Evolutionary conservation across 2,329 filamentous ascomycete species (phyloP), one percentile per base, ranked within the genome.

Genomic region (Penicillium sp.): DNA sequence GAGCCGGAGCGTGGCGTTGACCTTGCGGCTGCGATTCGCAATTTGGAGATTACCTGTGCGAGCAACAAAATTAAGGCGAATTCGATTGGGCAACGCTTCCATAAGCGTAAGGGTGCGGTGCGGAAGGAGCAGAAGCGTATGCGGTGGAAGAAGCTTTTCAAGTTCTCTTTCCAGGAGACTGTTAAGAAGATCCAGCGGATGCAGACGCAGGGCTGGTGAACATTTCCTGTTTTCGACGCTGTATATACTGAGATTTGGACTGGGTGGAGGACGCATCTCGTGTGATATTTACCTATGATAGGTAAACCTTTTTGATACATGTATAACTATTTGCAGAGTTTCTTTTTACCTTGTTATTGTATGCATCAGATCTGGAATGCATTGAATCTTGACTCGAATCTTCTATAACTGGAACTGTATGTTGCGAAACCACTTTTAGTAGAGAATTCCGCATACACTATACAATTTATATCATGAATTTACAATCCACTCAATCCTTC

Each of bases 171-270:
- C 58, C 53, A 69, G 49, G 59, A 67, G 36, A 76, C 75, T 49
- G 71, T 76, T 53, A 58, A 49, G 34, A 70, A 70, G 62, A 74
- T 78, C 49, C 62, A 75, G 59, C 68, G 67, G 46, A 75, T 78
- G 74, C 71, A 71, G 57, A 66, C 65, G 17, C 76, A 78, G 65
- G 76, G 76, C 10, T 78, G 76, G 76, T 78, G 68, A 50, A 37
- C 29, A 20, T 21, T 6, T 42, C 12, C 20, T 48, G 33, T 41
- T 29, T n/a, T 23, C 18, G 37, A 33, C 26, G 46, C 43, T 42
- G 40, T 45, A 52, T 58, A 55, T 60, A 60, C 46, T 50, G 42
- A 50, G 39, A 47, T 49, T 49, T 55, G 44, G 46, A 43, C 44
- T 48, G 45, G 43, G 49, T 30, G 17, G 29, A 13, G 41, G 55